Base-by-base conservation (phyloP, 192 early-diverging fungal genomes). In the Thoreauomyces humboldtii region DNA sequence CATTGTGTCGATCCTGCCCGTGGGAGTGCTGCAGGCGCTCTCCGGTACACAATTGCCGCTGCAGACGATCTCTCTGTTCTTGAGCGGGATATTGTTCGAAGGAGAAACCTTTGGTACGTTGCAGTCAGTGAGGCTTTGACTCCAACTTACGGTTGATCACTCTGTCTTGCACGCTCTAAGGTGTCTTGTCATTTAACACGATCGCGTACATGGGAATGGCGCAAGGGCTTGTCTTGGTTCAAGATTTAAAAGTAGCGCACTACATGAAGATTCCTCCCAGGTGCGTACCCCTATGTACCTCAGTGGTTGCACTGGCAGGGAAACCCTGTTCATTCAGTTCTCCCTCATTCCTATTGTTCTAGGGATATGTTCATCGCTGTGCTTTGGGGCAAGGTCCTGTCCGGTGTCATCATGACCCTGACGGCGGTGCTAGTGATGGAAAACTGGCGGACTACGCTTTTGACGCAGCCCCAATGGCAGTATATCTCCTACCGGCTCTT, bases 161-260 rank as follows among this genome's bases (percentile, higher is more conserved):
- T n/a, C n/a, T n/a, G n/a, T n/a, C n/a, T n/a, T n/a, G n/a, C n/a
- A n/a, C n/a, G n/a, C n/a, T n/a, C n/a, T n/a, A n/a, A 32, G 87
- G 85, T 63, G 91, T 92, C 50, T 86, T 92, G 35, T 84, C 88
- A 2, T 95, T 92, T 83, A 95, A 95, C 75, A 87, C 89, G 12
- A 84, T 90, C 55, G 90, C 89, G 44, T 87, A 86, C 70, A 93
- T 88, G 58, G 80, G 86, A 4, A 79, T 91, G 75, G 70, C 77
- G n/a, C 93, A 98, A 76, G 87, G 85, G 36, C 67, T 95, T 31
- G 78, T 78, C 24, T 85, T 95, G 28, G 65, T 87, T 5, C 27
- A 54, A 29, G 90, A 92, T 71, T 71, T 93, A n/a, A 93, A 93
- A 65, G 73, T 92, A 11, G 90, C 85, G 32, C 87, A 89, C 53